These are phyloP conservation scores for Aulographum hederae DNA, from an alignment of 2,329 filamentous ascomycete genomes.

Conservation along the genomic window DNA sequence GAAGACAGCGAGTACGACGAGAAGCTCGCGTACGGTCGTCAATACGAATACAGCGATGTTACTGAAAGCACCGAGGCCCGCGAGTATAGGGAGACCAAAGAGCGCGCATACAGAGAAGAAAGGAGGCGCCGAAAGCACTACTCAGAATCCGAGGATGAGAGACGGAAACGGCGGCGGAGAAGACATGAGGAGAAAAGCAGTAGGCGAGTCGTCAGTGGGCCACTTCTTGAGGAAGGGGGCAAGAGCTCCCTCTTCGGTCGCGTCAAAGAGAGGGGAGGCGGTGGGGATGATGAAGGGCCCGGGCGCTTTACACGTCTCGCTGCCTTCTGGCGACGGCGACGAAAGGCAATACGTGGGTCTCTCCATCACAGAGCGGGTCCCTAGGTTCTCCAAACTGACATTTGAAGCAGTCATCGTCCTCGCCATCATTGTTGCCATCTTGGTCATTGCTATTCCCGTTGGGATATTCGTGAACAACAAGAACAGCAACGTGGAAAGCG, in stretches of 20 bases:
- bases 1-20: conserved; percentile 7
- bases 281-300: conserved; percentile 13
- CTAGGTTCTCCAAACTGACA: conserved; percentile 5
- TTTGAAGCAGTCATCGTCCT: conserved; percentile 18
- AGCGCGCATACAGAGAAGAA: conserved; percentile 9
- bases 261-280: conserved; percentile 23
- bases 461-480: conserved; percentile 24
- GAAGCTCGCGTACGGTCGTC: conserved; percentile 1
- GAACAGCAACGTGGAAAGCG: conserved; percentile 11
- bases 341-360: conserved; percentile 41
- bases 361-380: background rate
- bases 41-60: conserved; percentile 1
- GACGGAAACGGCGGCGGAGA: conserved; percentile 4
- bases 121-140: conserved; percentile 7
- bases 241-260: conserved; percentile 21
- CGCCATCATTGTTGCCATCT: conserved; percentile 19
- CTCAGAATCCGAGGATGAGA: conserved; percentile 24
- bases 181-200: conserved; percentile 6
- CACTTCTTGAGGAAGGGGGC: conserved; percentile 25
- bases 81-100: background rate
- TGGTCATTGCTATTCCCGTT: conserved; percentile 28
- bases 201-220: conserved; percentile 24
- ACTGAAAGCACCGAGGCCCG: background rate
- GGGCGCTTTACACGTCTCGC: conserved; percentile 20
- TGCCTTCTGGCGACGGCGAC: conserved; percentile 19